Percentiles rank a stretch among this genome's conserved stretches.
phyloP scores from a whole-genome alignment of 768 basidiomycete genomes.

The Hydnomerulius pinastri region DNA sequence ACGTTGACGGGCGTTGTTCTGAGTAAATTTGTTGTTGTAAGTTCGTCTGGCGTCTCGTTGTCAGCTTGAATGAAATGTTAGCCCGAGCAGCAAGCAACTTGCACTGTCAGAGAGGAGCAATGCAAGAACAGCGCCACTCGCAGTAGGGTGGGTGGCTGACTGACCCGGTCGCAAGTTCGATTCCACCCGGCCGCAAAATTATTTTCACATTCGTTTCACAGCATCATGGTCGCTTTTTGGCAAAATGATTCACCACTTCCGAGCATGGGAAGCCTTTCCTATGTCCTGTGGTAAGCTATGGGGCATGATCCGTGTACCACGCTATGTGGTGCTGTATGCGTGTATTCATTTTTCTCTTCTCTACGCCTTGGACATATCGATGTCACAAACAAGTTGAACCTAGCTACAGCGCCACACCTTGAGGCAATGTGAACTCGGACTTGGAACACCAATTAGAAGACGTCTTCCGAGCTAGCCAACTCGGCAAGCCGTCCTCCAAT shows the following conservation, averaged over 20 bases:
- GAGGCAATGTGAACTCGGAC: too few species aligned
- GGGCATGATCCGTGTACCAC: too few species aligned
- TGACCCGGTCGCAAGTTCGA: neutral
- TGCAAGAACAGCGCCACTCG: constrained; percentile 2
- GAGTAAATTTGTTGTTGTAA: neutral
- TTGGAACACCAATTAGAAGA: too few species aligned
- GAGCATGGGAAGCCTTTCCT: neutral
- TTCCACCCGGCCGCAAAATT: neutral
- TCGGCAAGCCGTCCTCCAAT: too few species aligned
- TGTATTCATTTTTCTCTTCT: too few species aligned
- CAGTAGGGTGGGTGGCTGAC: neutral
- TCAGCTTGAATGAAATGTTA: constrained; percentile 1
- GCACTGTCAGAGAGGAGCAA: constrained; percentile 6
- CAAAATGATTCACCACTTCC: neutral
- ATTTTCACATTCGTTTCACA: neutral
- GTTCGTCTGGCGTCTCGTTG: neutral
- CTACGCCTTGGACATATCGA: too few species aligned
- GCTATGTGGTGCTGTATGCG: too few species aligned
- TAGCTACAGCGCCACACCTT: too few species aligned
- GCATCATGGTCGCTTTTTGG: neutral
- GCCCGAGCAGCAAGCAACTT: constrained; percentile 12
- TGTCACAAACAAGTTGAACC: too few species aligned
- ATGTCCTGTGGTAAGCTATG: too few species aligned
- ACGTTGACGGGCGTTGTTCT: neutral
- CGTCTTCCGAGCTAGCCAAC: too few species aligned